Evolutionary conservation across 345 rosid genomes (phyloP).

Genomic region (Salix arbutifolia): DNA sequence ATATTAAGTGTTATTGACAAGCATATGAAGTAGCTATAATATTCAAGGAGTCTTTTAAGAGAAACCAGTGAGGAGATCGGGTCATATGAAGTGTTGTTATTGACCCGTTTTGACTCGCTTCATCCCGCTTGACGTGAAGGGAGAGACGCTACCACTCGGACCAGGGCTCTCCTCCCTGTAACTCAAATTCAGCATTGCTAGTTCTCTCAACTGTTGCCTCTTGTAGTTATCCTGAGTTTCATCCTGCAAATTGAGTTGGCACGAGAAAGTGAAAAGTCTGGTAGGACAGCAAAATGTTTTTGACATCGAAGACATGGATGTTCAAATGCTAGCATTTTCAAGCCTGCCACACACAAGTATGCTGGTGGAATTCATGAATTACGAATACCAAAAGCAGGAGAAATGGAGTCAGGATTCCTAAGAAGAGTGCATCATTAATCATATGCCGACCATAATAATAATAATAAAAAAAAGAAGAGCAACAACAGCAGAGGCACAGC

Average conservation of each 20-base stretch:
- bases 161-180: slow-evolving; percentile 88
- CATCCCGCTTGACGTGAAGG: slow-evolving; percentile 83
- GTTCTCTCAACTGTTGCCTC: slow-evolving; percentile 89
- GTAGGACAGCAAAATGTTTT: not conserved
- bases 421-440: not conserved
- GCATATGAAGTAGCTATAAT: too few relatives aligned
- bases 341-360: not conserved
- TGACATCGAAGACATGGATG: not conserved
- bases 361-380: not conserved
- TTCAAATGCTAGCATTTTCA: not conserved
- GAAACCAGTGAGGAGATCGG: slow-evolving; percentile 4
- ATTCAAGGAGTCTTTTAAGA: slow-evolving; percentile 1
- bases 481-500: not conserved
- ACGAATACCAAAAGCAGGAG: not conserved
- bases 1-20: slow-evolving; percentile 9
- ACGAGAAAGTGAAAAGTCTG: not conserved
- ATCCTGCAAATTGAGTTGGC: slow-evolving; percentile 43
- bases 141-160: slow-evolving; percentile 80
- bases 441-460: not conserved
- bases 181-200: slow-evolving; percentile 78
- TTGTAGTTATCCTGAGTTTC: slow-evolving; percentile 83
- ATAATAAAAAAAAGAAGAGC: not conserved
- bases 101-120: slow-evolving; percentile 90
- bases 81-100: slow-evolving; percentile 21
- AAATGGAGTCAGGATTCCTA: not conserved